These are phyloP conservation scores for Peltaster fructicola DNA, from an alignment of 2,329 filamentous ascomycete genomes.

Conservation along the genomic window DNA sequence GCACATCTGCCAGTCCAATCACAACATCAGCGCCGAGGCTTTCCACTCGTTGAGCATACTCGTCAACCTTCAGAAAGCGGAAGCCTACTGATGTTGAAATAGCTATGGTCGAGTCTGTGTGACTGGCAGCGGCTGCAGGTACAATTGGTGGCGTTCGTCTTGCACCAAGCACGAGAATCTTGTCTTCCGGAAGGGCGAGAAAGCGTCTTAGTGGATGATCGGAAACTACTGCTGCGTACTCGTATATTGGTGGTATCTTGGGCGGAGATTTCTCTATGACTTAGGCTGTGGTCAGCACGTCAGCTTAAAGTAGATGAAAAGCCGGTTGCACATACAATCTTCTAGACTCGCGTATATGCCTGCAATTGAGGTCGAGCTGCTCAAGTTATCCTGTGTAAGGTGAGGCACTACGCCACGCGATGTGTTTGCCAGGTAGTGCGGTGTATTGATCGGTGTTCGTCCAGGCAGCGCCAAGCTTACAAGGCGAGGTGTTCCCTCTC, in stretches of 20 bases:
- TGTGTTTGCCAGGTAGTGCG: conserved; percentile 61
- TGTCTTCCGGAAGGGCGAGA: conserved; percentile 48
- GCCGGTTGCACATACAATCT: conserved; percentile 52
- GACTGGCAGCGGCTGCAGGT: conserved; percentile 38
- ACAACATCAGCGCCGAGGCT: conserved; percentile 64
- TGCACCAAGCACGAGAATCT: conserved; percentile 55
- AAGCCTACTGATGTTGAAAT: conserved; percentile 82
- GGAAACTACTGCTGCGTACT: conserved; percentile 26
- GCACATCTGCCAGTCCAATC: conserved; percentile 57
- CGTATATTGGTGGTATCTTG: conserved; percentile 34
- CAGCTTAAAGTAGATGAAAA: conserved; percentile 3
- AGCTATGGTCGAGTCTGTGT: conserved; percentile 46
- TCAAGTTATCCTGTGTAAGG: conserved; percentile 67
- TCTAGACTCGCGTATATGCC: conserved; percentile 72
- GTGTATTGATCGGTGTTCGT: conserved; percentile 57
- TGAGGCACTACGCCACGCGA: conserved; percentile 79
- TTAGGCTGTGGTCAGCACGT: conserved; percentile 29
- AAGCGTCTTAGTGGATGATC: conserved; percentile 60
- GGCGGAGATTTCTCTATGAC: conserved; percentile 43
- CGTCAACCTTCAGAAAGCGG: conserved; percentile 45
- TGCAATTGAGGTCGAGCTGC: conserved; percentile 43
- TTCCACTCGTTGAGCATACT: conserved; percentile 49
- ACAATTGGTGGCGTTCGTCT: conserved; percentile 60
- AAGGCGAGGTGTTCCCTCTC: conserved; percentile 49
- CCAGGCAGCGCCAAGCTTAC: conserved; percentile 46